Evolutionary conservation across 2,329 filamentous ascomycete species (phyloP).

Genomic region (Calycina marina): DNA sequence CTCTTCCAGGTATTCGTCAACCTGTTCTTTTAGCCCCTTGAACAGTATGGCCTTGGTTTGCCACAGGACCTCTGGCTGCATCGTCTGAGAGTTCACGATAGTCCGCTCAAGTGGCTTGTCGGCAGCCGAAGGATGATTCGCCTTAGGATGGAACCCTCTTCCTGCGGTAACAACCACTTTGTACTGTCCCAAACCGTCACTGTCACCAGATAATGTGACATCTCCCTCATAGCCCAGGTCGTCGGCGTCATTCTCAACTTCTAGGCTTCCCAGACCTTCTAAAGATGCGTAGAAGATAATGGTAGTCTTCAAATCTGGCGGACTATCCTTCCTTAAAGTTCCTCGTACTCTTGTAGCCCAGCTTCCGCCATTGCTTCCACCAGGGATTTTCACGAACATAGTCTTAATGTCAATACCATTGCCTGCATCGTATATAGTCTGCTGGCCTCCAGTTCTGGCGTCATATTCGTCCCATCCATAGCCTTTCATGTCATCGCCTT

Average conservation of each 20-base stretch:
- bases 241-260: slow-evolving; percentile 40
- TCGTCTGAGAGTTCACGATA: slow-evolving; percentile 54
- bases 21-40: slow-evolving; percentile 44
- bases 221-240: slow-evolving; percentile 38
- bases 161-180: slow-evolving; percentile 64
- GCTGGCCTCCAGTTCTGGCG: slow-evolving; percentile 68
- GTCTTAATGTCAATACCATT: slow-evolving; percentile 87
- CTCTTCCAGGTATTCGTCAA: slow-evolving; percentile 42
- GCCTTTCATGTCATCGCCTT: slow-evolving; percentile 82
- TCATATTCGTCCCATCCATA: slow-evolving; percentile 99
- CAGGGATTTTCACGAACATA: slow-evolving; percentile 84
- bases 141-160: slow-evolving; percentile 41
- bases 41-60: slow-evolving; percentile 62
- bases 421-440: slow-evolving; percentile 78
- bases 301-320: slow-evolving; percentile 54
- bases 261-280: slow-evolving; percentile 59
- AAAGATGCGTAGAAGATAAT: slow-evolving; percentile 71
- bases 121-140: slow-evolving; percentile 50
- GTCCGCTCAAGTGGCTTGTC: slow-evolving; percentile 64
- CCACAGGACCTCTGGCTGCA: slow-evolving; percentile 62
- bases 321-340: slow-evolving; percentile 53
- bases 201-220: slow-evolving; percentile 57
- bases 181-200: slow-evolving; percentile 62
- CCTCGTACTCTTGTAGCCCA: slow-evolving; percentile 88
- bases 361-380: slow-evolving; percentile 71